Evolutionary conservation across 2,329 filamentous ascomycete species (phyloP), one percentile per base, ranked within the genome.

Genomic region (Westerdykella aurantiaca): DNA sequence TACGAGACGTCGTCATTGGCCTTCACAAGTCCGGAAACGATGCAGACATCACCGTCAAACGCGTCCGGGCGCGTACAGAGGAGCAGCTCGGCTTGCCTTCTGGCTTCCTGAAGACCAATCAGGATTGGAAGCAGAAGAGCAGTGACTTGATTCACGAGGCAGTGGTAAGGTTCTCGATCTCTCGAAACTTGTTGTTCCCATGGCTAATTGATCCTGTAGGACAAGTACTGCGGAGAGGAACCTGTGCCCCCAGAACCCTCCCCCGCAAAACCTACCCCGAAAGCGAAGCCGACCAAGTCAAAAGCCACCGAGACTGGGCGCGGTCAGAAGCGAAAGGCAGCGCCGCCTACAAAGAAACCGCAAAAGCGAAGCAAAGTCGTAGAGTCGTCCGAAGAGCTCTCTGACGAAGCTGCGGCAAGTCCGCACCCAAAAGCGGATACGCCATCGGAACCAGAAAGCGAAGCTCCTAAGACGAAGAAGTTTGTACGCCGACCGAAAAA

Each of bases 21-120:
- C 58, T 70, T 11, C 58, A 71, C 56, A 67, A 68, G 41, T 51
- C 56, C 2, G 67, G 65, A 43, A 64, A 76, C 16, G 59, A 64
- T 25, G 73, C 79, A 5, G 72, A 79, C 40, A 61, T 82, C 48
- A 81, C 80, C 0, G 69, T 82, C 41, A 81, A 79, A 49, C 70
- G 70, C 43, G 74, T 81, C 40, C 76, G 80, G 39, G 56, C 68
- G 23, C 71, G 71, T 18, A 74, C 73, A 4, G 79, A 81, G 57
- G 63, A 72, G 44, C 61, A 72, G 39, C 60, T 83, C 10, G 71
- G 69, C 25, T 63, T 83, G 17, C 67, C 72, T 6, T 64, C 67
- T 5, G 78, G 72, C 2, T 82, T 80, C 54, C 74, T 82, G 52
- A 83, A 78, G 54, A 63, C 52, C n/a, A 63, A 74, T 46, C 53